phyloP scores from a whole-genome alignment of 2,329 filamentous ascomycete genomes.

The Colletotrichum tropicicola region DNA sequence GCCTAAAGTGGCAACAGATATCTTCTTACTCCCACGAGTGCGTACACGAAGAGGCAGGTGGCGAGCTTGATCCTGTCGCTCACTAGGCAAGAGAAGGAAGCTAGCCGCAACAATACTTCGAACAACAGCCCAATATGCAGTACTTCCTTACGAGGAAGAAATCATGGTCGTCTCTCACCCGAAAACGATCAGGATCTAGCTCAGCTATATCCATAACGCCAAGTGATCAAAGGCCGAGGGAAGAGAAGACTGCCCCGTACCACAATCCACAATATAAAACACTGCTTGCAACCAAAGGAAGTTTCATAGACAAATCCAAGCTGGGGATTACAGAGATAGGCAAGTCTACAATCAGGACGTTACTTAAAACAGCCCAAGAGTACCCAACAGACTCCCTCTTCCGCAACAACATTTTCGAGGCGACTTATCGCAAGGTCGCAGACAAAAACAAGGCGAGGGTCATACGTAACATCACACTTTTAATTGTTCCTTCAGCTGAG shows the following conservation, averaged over 20 bases:
- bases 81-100: neutral
- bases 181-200: neutral
- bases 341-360: conserved; percentile 36
- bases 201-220: conserved; percentile 34
- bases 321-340: conserved; percentile 41
- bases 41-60: neutral
- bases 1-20: neutral
- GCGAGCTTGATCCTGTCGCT: neutral
- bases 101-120: neutral
- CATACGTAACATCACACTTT: conserved; percentile 45
- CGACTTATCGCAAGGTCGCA: conserved; percentile 41
- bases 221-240: conserved; percentile 48
- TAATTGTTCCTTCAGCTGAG: conserved; percentile 51
- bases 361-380: conserved; percentile 42
- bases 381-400: conserved; percentile 47
- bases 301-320: conserved; percentile 46
- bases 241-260: conserved; percentile 49
- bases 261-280: conserved; percentile 43
- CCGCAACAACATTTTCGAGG: conserved; percentile 45
- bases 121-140: neutral
- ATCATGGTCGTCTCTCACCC: neutral
- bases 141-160: neutral
- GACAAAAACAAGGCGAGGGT: conserved; percentile 46
- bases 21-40: neutral
- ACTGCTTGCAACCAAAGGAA: conserved; percentile 48